Conservation (phyloP, 2,329 filamentous ascomycete genomes). For the Sodiomyces alkalinus region DNA sequence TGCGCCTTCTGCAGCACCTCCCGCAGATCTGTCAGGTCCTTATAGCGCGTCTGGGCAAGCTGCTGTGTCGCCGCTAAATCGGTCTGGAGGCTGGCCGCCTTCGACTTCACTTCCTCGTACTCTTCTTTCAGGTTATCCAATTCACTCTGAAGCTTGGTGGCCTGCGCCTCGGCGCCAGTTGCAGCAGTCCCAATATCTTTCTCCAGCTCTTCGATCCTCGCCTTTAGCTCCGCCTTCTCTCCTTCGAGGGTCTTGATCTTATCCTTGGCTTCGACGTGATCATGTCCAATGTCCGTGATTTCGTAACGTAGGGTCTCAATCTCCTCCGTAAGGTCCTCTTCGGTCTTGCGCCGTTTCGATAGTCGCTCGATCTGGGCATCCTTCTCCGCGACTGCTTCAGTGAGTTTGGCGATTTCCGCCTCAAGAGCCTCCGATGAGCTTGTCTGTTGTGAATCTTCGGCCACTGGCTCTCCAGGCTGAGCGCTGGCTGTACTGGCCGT, state of each 20-base stretch:
- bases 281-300: constrained; percentile 62
- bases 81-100: constrained; percentile 55
- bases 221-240: constrained; percentile 52
- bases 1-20: constrained; percentile 74
- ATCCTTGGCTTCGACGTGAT: constrained; percentile 72
- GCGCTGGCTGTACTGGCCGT: no score
- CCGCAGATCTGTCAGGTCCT: constrained; percentile 67
- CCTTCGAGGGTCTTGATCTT: constrained; percentile 53
- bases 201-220: constrained; percentile 52
- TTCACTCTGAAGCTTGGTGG: constrained; percentile 43
- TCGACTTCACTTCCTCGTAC: constrained; percentile 54
- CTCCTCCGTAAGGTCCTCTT: constrained; percentile 71
- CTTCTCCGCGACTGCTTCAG: constrained; percentile 43
- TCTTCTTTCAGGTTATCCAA: constrained; percentile 39
- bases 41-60: constrained; percentile 74
- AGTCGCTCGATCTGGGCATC: constrained; percentile 60
- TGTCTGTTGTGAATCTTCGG: constrained; percentile 12
- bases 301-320: constrained; percentile 73
- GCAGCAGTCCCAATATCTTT: constrained; percentile 41
- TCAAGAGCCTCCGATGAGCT: constrained; percentile 24
- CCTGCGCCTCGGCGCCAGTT: constrained; percentile 22
- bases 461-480: no score
- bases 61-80: constrained; percentile 78
- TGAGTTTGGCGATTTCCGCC: constrained; percentile 33
- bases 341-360: constrained; percentile 53